Conservation (phyloP, 805 yeast genomes). For the Kodamaea jinghongensis region DNA sequence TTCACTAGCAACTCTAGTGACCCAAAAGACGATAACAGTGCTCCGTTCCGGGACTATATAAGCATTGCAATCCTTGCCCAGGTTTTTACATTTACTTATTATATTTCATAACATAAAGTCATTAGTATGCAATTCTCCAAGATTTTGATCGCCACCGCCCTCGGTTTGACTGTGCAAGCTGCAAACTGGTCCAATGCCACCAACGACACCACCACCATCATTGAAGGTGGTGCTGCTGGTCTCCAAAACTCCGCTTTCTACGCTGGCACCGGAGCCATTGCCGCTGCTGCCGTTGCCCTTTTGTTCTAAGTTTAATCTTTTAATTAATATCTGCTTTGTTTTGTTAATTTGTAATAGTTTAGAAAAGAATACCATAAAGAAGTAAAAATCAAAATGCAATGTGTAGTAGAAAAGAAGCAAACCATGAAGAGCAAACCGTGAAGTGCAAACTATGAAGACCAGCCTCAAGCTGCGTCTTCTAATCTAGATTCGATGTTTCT, state of each 20-base stretch:
- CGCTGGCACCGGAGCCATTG: constrained; percentile 13
- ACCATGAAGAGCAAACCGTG: not conserved
- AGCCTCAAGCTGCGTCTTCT: constrained; percentile 6
- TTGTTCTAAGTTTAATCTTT: constrained; percentile 8
- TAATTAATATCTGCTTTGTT: not conserved
- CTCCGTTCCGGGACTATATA: no score
- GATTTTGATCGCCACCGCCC: constrained; percentile 16
- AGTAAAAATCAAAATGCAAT: not conserved
- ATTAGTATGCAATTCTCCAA: constrained; percentile 20
- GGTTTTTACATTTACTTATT: not conserved
- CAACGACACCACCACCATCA: constrained; percentile 9
- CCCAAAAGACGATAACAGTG: no score
- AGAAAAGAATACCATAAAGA: not conserved
- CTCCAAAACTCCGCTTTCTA: constrained; percentile 11
- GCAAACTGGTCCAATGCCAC: constrained; percentile 17
- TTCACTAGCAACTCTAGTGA: no score
- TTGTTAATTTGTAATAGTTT: not conserved
- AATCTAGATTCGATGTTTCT: constrained; percentile 8
- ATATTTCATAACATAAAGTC: not conserved
- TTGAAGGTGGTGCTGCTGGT: constrained; percentile 16
- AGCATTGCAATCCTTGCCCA: not conserved
- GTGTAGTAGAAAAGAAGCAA: no score
- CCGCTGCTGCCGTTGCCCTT: constrained; percentile 13
- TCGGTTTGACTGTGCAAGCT: constrained; percentile 21
- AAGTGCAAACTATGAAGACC: not conserved